Conservation (phyloP, 495 filamentous ascomycete species). For the Apodospora peruviana region DNA sequence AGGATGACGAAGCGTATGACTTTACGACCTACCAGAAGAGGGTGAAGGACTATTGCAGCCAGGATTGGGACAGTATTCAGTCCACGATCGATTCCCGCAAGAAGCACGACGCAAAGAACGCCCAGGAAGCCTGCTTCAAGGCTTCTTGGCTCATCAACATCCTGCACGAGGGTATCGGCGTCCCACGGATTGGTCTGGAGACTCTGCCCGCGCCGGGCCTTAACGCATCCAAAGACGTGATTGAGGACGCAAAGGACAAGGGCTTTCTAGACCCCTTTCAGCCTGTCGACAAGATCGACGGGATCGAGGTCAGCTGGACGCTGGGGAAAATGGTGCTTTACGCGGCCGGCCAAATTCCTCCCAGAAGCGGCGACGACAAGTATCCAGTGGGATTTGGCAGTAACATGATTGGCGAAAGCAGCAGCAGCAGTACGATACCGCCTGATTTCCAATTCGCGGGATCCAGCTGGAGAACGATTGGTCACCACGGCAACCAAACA, state of each 20-base stretch:
- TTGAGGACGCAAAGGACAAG: conserved; percentile 65
- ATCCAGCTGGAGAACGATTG: conserved; percentile 43
- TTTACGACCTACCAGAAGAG: conserved; percentile 83
- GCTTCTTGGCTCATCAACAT: conserved; percentile 96
- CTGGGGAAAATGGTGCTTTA: conserved; percentile 98
- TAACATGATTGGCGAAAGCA: conserved; percentile 46
- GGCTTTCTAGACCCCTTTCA: conserved; percentile 88
- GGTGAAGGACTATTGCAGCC: conserved; percentile 79
- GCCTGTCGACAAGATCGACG: conserved; percentile 86
- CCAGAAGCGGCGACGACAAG: conserved; percentile 44
- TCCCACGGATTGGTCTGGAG: conserved; percentile 85
- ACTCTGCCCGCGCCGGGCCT: conserved; percentile 20
- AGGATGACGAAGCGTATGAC: conserved; percentile 81
- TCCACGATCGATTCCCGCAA: conserved; percentile 54
- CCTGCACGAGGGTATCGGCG: conserved; percentile 89
- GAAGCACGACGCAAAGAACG: conserved; percentile 55
- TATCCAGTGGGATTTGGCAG: conserved; percentile 87
- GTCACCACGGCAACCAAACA: conserved; percentile 19
- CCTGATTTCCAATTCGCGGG: conserved; percentile 82
- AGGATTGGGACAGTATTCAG: conserved; percentile 73
- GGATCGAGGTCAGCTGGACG: conserved; percentile 96
- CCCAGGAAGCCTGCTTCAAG: conserved; percentile 92
- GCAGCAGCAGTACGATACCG: conserved; percentile 43
- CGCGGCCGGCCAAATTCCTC: conserved; percentile 78
- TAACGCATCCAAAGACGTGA: conserved; percentile 71